Conservation (phyloP, 257 asterid genomes). For the Nyctanthes arbortristis region DNA sequence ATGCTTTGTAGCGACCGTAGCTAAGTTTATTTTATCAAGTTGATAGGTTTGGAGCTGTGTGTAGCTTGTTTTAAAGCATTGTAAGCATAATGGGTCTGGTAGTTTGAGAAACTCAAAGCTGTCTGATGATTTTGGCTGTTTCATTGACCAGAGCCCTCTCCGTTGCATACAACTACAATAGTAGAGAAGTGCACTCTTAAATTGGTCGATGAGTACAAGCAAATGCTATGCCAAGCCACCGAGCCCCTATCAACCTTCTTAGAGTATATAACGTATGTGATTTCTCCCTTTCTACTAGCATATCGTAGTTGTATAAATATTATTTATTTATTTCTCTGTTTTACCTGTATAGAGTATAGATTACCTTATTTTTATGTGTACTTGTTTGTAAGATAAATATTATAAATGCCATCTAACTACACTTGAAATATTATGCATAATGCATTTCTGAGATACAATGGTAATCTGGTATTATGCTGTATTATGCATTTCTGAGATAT, state of each 20-base stretch:
- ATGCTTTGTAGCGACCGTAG: neutral
- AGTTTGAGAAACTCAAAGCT: neutral
- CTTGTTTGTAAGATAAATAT: neutral
- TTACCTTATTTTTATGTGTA: neutral
- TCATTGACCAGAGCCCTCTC: conserved; percentile 76
- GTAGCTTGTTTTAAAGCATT: conserved; percentile 9
- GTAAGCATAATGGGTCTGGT: neutral
- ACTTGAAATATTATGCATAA: neutral
- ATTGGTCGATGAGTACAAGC: conserved; percentile 85
- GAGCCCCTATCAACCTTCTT: conserved; percentile 86
- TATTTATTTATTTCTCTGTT: neutral
- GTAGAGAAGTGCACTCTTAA: conserved; percentile 97
- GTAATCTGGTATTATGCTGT: neutral
- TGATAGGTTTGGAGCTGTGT: neutral
- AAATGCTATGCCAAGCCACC: conserved; percentile 90
- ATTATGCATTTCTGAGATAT: neutral
- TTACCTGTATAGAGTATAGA: too few species aligned
- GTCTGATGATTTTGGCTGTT: conserved; percentile 16
- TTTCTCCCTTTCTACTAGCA: conserved; percentile 1
- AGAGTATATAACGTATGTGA: conserved; percentile 75
- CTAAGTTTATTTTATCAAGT: conserved; percentile 8
- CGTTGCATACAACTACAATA: conserved; percentile 85
- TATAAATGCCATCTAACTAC: neutral
- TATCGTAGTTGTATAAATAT: neutral
- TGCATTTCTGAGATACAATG: too few species aligned